Percentiles rank a stretch among this genome's conserved stretches.
Evolutionary conservation across 805 yeast species (phyloP).

Genomic region (Priceomyces carsonii): DNA sequence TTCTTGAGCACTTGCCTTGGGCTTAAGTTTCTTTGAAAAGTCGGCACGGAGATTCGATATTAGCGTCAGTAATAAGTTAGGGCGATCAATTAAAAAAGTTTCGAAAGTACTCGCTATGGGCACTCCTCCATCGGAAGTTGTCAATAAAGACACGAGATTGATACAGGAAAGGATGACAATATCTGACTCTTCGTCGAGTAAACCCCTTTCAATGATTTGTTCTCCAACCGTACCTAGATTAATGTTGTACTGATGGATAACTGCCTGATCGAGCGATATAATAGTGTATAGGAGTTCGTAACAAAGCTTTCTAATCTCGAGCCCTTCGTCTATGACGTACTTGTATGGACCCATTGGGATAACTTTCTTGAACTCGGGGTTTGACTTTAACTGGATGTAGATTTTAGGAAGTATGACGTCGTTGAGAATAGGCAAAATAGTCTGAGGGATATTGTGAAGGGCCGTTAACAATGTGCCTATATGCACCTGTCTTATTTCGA

Average conservation of each 20-base stretch:
- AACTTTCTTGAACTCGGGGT: conserved; percentile 57
- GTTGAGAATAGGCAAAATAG: conserved; percentile 47
- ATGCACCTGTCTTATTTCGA: conserved; percentile 61
- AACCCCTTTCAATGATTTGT: conserved; percentile 47
- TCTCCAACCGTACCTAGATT: conserved; percentile 36
- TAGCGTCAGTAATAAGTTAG: conserved; percentile 2
- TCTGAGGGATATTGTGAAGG: conserved; percentile 53
- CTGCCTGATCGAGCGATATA: conserved; percentile 26
- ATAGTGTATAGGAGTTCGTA: conserved; percentile 69
- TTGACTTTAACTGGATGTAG: conserved; percentile 54
- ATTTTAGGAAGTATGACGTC: conserved; percentile 48
- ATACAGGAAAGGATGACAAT: conserved; percentile 53
- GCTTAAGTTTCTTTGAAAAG: conserved; percentile 50
- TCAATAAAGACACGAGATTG: conserved; percentile 37
- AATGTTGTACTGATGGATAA: conserved; percentile 19
- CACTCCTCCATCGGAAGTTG: conserved; percentile 9
- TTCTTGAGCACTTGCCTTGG: conserved; percentile 68
- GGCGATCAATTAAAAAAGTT: conserved; percentile 2
- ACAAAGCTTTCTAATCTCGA: conserved; percentile 68
- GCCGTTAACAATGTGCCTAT: conserved; percentile 60
- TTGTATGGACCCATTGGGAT: conserved; percentile 88
- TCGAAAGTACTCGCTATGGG: neutral
- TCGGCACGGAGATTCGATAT: conserved; percentile 21
- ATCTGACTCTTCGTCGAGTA: conserved; percentile 63
- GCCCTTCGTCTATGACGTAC: conserved; percentile 76